Percentiles rank a stretch among this genome's conserved stretches.
phyloP scores from a whole-genome alignment of 1,139 yeast species.

The Blastobotrys niveus region DNA sequence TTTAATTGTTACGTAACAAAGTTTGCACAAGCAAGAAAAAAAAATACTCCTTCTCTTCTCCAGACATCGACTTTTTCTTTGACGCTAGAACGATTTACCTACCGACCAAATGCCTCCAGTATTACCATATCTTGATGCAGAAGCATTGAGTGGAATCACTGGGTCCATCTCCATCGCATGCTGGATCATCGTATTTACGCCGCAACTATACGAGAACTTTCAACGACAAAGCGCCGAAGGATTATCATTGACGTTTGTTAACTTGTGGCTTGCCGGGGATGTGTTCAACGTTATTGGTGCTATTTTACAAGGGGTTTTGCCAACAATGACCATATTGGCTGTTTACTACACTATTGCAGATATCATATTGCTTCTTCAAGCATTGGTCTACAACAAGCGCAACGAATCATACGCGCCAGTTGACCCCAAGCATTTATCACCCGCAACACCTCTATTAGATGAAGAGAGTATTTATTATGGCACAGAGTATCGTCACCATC shows the following conservation, averaged over 20 bases:
- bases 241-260: conserved; percentile 70
- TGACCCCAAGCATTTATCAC: conserved; percentile 76
- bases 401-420: conserved; percentile 46
- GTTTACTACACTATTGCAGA: conserved; percentile 90
- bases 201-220: conserved; percentile 91
- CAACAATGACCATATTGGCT: conserved; percentile 88
- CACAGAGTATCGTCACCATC: conserved; percentile 6
- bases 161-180: conserved; percentile 94
- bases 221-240: conserved; percentile 82
- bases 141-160: conserved; percentile 77
- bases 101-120: conserved; percentile 18
- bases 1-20: not conserved
- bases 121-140: conserved; percentile 46
- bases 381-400: conserved; percentile 56
- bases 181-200: conserved; percentile 97
- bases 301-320: conserved; percentile 76
- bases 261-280: conserved; percentile 87
- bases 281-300: conserved; percentile 89
- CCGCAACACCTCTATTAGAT: conserved; percentile 80
- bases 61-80: not conserved
- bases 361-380: conserved; percentile 71
- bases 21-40: not conserved
- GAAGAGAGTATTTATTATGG: conserved; percentile 38
- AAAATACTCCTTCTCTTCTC: not conserved
- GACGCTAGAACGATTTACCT: not conserved